Evolutionary conservation across 1,284 basidiomycete genomes (phyloP), one percentile per base, ranked within the genome.

Genomic region (Pyrrhoderma lamaoense): DNA sequence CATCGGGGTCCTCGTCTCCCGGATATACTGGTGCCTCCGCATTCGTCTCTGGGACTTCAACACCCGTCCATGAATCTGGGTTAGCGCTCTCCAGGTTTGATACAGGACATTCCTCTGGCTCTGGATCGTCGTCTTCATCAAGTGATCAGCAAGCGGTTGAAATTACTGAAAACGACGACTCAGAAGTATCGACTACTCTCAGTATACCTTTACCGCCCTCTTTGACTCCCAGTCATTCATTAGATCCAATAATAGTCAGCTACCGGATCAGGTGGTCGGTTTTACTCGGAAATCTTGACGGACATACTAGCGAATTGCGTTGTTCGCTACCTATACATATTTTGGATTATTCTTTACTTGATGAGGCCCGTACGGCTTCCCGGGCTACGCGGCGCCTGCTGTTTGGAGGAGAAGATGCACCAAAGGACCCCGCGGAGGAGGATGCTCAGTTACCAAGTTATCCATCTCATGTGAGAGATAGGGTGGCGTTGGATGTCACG

Each of bases 261-360:
- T 89, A 95, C 67, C 82, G 85, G 40, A 70, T 88, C 38, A 77
- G 83, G 31, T 88, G 85, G 85, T 78, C 66, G 27, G 84, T 89
- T 55, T 71, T 89, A 47, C 85, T 94, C 62, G 74, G 76, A 56
- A 95, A 94, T 62, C 73, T 74, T n/a, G 91, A 93, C 64, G 89
- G 89, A 0, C 91, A 93, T 63, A 85, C 83, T 1, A 93, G 90
- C 2, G 92, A 95, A 67, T 74, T 97, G 18, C 82, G 93, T 7
- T 96, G 93, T 64, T 93, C 92, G 0, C 74, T 96, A 1, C 93
- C 93, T 0, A 70, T 97, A 35, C 80, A 88, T 60, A 75, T 96
- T 38, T 82, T 96, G 21, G 85, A 93, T 57, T 62, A 76, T 54
- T 71, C 77, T 8, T 70, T 93, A 1, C 73, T 89, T 8, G 75